Percentiles rank a stretch among this genome's conserved stretches.
phyloP scores from a whole-genome alignment of 148 eudicot genomes.

The Spergularia bocconei region DNA sequence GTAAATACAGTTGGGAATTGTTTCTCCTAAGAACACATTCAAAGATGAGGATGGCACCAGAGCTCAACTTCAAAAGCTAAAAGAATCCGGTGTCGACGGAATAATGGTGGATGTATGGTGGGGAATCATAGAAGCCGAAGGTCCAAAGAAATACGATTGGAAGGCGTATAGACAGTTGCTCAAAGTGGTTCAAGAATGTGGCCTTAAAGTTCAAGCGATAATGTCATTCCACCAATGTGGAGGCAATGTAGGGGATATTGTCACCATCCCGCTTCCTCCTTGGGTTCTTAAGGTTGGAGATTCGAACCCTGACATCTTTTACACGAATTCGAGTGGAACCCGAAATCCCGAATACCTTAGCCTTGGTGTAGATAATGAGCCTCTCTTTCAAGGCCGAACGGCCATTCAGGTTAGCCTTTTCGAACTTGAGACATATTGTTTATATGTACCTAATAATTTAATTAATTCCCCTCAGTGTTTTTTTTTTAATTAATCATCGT shows the following conservation, averaged over 20 bases:
- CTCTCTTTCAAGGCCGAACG: conserved; percentile 74
- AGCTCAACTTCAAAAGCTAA: conserved; percentile 23
- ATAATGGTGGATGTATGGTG: conserved; percentile 83
- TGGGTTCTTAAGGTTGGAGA: conserved; percentile 73
- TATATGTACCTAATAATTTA: background rate
- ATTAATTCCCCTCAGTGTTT: too few relatives aligned
- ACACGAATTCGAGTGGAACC: conserved; percentile 73
- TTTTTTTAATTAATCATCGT: too few relatives aligned
- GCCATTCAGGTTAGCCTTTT: conserved; percentile 51
- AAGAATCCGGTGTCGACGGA: conserved; percentile 56
- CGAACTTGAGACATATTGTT: background rate
- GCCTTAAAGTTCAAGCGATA: conserved; percentile 60
- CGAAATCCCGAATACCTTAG: conserved; percentile 70
- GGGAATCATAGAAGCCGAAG: conserved; percentile 65
- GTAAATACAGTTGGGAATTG: conserved; percentile 20
- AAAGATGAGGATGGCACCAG: conserved; percentile 23
- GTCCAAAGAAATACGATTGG: conserved; percentile 60
- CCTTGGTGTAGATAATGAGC: conserved; percentile 65
- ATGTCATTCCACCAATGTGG: conserved; percentile 78
- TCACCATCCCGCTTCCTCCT: conserved; percentile 70
- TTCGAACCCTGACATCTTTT: conserved; percentile 67
- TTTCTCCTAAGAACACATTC: conserved; percentile 19
- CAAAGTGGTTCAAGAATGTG: conserved; percentile 38
- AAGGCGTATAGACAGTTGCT: conserved; percentile 47
- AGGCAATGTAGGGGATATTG: conserved; percentile 42